Base-by-base conservation (phyloP, 257 asterid genomes). In the Rhazya stricta region DNA sequence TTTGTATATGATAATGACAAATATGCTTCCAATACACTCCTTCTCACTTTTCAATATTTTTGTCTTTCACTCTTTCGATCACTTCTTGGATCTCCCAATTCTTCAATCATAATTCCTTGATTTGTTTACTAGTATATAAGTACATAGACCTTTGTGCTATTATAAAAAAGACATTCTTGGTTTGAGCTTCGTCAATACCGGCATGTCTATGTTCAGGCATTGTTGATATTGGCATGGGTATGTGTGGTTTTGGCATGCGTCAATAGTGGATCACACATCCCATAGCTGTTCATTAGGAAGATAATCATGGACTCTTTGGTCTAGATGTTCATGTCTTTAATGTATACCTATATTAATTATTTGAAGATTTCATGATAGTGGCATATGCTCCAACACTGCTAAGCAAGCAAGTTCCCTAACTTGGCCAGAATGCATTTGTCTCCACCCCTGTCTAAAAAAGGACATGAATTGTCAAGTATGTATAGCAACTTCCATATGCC, bases 81-180 rank as follows among this genome's bases (percentile, higher is more conserved):
- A 12, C 70, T 82, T 70, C 76, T 83, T 84, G 93, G 91, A 89
- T 88, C 89, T 63, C 70, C 75, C 73, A 73, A 67, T 77, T 77
- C 81, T 61, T 81, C 82, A 73, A 75, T 75, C 86, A 72, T 81
- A 85, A 80, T 76, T 81, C 48, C 29, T 77, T 72, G 9, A 27
- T 69, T 78, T 74, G 21, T 57, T 65, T 67, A 37, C 1, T 60
- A 75, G 10, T 63, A 50, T 54, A 60, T 74, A n/a, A 21, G 13
- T 51, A 50, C 43, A 56, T 69, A 18, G 15, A 23, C 72, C 21
- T 76, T 67, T 72, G 71, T 71, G 73, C 58, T n/a, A 11, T 53
- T 48, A 12, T 65, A 3, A 51, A 71, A 34, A 75, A 56, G 34
- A 67, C 66, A 76, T 68, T 62, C 60, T 61, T 27, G 74, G 74